phyloP scores from a whole-genome alignment of 371 early-diverging fungal species.

The Basidiobolus heterosporus region DNA sequence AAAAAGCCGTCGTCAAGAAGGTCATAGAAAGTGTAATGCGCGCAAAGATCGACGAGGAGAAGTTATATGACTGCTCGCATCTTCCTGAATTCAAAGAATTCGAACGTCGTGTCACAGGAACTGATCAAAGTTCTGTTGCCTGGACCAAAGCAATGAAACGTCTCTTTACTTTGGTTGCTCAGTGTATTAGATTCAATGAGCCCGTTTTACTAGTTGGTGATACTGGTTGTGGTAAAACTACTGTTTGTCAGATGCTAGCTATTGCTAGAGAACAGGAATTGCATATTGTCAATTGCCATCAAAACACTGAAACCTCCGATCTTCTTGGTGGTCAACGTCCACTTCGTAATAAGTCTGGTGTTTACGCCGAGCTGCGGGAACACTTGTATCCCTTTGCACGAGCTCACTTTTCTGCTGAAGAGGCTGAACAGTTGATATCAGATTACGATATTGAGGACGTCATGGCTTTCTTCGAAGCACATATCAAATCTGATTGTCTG shows the following conservation, averaged over 20 bases:
- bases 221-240: constrained; percentile 99
- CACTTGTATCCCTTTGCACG: constrained; percentile 7
- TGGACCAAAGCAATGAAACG: constrained; percentile 93
- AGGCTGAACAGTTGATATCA: too few species aligned
- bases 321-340: constrained; percentile 96
- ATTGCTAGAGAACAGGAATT: constrained; percentile 41
- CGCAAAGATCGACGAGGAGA: constrained; percentile 42
- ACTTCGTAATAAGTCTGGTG: constrained; percentile 43
- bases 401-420: too few species aligned
- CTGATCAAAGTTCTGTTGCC: constrained; percentile 40
- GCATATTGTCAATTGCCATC: constrained; percentile 92
- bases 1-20: constrained; percentile 64
- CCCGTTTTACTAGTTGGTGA: constrained; percentile 96
- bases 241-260: constrained; percentile 88
- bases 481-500: constrained; percentile 1
- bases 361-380: constrained; percentile 21
- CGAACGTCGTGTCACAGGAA: constrained; percentile 8
- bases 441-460: too few species aligned
- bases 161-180: constrained; percentile 72
- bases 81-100: constrained; percentile 29
- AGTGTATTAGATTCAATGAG: constrained; percentile 73
- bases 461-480: constrained; percentile 13
- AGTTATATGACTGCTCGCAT: constrained; percentile 41
- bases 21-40: constrained; percentile 73
- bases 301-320: constrained; percentile 93